Evolutionary conservation across 2,329 filamentous ascomycete genomes (phyloP), one percentile per base, ranked within the genome.

Genomic region (Penicillium sp.): DNA sequence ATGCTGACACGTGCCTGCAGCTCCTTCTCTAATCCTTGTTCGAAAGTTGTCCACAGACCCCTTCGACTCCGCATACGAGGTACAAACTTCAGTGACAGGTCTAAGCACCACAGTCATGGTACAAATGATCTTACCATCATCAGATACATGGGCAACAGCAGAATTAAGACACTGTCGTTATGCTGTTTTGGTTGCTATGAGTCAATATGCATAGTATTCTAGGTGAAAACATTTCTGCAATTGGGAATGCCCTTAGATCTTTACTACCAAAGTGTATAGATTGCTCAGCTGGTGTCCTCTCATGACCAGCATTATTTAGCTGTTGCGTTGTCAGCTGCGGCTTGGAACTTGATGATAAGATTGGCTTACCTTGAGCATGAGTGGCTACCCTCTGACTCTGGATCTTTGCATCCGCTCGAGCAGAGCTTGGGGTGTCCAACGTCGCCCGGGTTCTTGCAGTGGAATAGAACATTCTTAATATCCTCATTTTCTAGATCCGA

Each of bases 41-140:
- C 80, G 71, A 85, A 85, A 79, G 67, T 85, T 80, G 66, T 86
- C 82, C 37, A 86, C 77, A 3, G 83, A 80, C 34, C 82, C 82
- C 63, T 86, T 86, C 50, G 80, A 75, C 15, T 76, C 77, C 27
- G 76, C 76, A 48, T 80, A 79, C 0, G 73, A 75, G 1, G 76
- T 79, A 57, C 79, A 79, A 57, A 67, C 70, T 34, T 15, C 72
- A 0, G 75, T 79, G 53, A 78, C 79, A n/a, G 76, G 77, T 12
- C 72, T 76, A 6, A 79, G 69, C 42, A 79, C 68, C 1, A 75
- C 71, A 2, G 77, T 79, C 32, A 78, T 74, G 42, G 9, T 23
- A n/a, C 29, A 23, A 23, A 34, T 16, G 12, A 15, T 34, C 8
- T 23, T 46, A 23, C 29, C 16, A 23, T 23, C 8, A 15, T 16